phyloP scores from a whole-genome alignment of 192 early-diverging fungal species.

The Lunasporangiospora selenospora region DNA sequence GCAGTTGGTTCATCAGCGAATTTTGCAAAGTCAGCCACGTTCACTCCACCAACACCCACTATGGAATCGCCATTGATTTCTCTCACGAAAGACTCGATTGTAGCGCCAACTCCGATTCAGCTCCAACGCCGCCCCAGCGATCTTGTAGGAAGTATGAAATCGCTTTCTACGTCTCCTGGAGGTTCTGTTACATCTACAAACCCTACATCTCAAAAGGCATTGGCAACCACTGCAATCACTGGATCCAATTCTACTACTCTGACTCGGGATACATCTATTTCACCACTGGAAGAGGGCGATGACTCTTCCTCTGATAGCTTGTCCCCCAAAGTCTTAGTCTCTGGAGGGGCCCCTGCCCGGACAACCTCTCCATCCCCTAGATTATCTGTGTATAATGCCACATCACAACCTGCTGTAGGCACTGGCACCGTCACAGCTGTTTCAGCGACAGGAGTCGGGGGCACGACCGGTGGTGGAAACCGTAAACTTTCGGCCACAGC shows the following conservation, averaged over 20 bases:
- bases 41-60: neutral
- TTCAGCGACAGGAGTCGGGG: too few relatives aligned
- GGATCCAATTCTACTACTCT: neutral
- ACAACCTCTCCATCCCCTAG: too few relatives aligned
- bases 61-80: too few relatives aligned
- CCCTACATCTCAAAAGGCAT: conserved; percentile 29
- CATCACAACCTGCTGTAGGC: conserved; percentile 14
- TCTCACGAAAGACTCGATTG: too few relatives aligned
- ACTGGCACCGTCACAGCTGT: conserved; percentile 18
- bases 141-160: neutral
- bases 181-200: conserved; percentile 15
- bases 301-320: neutral
- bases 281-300: neutral
- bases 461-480: too few relatives aligned
- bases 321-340: neutral
- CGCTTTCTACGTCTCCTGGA: neutral
- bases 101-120: neutral
- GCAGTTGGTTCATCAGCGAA: conserved; percentile 3
- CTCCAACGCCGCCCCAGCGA: conserved; percentile 24
- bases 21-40: neutral
- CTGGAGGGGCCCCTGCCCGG: conserved; percentile 19
- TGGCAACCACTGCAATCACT: conserved; percentile 34
- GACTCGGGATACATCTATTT: neutral
- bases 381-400: too few relatives aligned
- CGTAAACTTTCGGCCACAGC: conserved; percentile 27